Evolutionary conservation across 1,139 yeast genomes (phyloP), one percentile per base, ranked within the genome.

Genomic region (Wickerhamiella infanticola): DNA sequence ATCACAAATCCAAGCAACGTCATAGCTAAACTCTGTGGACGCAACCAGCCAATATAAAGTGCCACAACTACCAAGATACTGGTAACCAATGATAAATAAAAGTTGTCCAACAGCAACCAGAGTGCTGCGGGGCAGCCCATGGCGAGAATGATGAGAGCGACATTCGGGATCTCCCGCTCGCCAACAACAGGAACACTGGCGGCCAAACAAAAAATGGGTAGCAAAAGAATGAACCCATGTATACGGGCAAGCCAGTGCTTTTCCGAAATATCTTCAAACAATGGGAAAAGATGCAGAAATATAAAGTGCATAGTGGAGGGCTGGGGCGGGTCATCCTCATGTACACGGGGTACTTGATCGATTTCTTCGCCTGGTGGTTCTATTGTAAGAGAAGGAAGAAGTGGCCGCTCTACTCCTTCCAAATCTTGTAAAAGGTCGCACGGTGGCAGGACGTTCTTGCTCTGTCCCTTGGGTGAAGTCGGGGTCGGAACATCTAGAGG

Each of bases 1-100:
- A 78, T 63, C 0, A 74, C 50, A 55, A 90, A 88, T 0, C 95
- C 96, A 5, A 57, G 38, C n/a, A 9, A 18, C 11, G 38, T 5
- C n/a, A 27, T 39, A 11, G 23, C 23, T 35, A 6, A 35, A 18
- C 33, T 18, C 18, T 27, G 25, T n/a, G 9, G 37, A 13, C 37
- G 9, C 24, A 23, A 23, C 6, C 38, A 39, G 18, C 39, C 37
- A 9, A 9, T 25, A 8, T 24, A 6, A 6, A 40, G 4, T 3
- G 33, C 26, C 27, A 24, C 25, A 2, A 8, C 18, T 5, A 33
- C 18, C 23, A 26, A 24, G 24, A 35, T 18, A 2, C 24, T 18
- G 8, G 37, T 27, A 13, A 11, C 3, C 11, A 29, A 29, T 29
- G 33, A 7, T 40, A 27, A 35, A 18, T 9, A 11, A 26, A 36